Evolutionary conservation across 2,329 filamentous ascomycete genomes (phyloP).

Genomic region (Mycosphaerella sp.): DNA sequence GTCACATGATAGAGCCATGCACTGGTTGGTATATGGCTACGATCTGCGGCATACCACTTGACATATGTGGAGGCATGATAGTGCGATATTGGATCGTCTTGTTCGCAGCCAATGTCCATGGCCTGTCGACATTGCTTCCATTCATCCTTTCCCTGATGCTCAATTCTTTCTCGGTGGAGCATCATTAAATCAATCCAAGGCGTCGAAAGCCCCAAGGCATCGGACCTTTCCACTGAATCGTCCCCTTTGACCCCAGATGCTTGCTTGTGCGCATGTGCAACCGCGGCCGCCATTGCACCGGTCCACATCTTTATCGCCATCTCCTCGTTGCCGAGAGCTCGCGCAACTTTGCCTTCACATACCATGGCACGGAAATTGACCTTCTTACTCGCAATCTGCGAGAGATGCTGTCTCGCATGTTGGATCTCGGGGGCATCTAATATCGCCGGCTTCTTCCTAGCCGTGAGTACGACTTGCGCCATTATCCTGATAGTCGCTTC

Average conservation of each 20-base stretch:
- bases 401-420: conserved; percentile 20
- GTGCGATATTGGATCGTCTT: conserved; percentile 41
- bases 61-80: conserved; percentile 30
- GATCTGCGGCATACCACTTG: conserved; percentile 20
- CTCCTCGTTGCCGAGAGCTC: conserved; percentile 21
- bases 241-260: neutral
- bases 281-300: conserved; percentile 22
- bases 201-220: conserved; percentile 23
- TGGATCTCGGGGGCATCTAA: conserved; percentile 18
- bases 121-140: conserved; percentile 27
- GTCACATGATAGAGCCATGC: conserved; percentile 41
- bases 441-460: conserved; percentile 12
- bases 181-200: conserved; percentile 32
- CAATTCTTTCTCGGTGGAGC: conserved; percentile 17
- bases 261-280: conserved; percentile 11
- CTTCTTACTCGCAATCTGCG: conserved; percentile 20
- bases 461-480: conserved; percentile 17
- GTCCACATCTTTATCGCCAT: conserved; percentile 27
- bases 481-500: conserved; percentile 25
- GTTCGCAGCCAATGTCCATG: conserved; percentile 34
- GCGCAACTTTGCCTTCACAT: conserved; percentile 28
- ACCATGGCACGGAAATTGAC: conserved; percentile 26
- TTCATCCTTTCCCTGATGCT: conserved; percentile 13
- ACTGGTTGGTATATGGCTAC: conserved; percentile 25
- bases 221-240: neutral